Evolutionary conservation across 768 basidiomycete species (phyloP), one percentile per base, ranked within the genome.

Genomic region (Tricholoma matsutake): DNA sequence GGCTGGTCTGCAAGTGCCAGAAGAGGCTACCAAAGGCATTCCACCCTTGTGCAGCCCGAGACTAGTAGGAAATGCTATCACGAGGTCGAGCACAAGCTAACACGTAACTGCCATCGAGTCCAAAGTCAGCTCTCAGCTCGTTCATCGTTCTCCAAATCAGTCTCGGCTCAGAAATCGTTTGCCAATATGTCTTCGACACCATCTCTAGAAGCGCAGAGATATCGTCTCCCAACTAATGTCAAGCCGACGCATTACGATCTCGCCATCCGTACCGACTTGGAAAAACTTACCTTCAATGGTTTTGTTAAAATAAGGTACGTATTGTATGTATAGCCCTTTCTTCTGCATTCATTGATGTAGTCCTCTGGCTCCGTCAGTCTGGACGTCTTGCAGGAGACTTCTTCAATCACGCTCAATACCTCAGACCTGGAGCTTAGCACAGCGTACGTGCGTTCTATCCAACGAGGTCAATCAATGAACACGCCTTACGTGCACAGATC

Each of bases 221-320:
- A 83, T 67, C 86, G 91, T 66, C 82, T 93, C 57, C 89, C 90
- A 18, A 79, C 79, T 1, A 75, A 86, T 64, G 82, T 90, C 57
- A 84, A 80, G 66, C 87, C 92, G 11, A 81, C 73, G 6, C 91
- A 94, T 71, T 96, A 95, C 73, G 88, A 91, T 65, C 69, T 94
- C 54, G 85, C 85, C 51, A 76, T 95, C 70, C 85, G 83, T 68
- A 95, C 93, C 3, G 92, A 98, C 75, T 84, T 98, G 56, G 81
- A 88, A 59, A 80, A 80, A n/a, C 80, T 86, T 61, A 82, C 76
- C 9, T 98, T 94, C 72, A 78, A 84, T 45, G 96, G 96, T 45
- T 79, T 86, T 39, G 91, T 88, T 54, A 85, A 85, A 64, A 84
- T 91, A 68, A 79, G 83, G 92, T 85, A 62, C 57, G 84, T 76